Base-by-base conservation (phyloP, 495 filamentous ascomycete genomes). In the Recurvomyces mirabilis region DNA sequence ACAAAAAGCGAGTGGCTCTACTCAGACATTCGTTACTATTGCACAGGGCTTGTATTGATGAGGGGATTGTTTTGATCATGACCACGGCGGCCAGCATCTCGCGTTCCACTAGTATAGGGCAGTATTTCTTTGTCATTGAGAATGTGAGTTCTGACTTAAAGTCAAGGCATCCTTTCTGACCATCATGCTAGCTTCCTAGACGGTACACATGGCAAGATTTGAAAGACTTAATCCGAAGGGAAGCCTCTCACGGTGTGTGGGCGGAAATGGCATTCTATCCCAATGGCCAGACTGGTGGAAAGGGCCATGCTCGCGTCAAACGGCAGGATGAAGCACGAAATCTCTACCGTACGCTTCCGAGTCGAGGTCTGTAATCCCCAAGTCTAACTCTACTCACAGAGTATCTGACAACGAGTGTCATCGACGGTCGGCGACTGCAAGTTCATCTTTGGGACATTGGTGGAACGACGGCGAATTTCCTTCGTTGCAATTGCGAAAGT, bases 61-160 rank as follows among this genome's bases (percentile, higher is more conserved):
- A n/a, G n/a, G n/a, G n/a, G n/a, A n/a, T n/a, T n/a, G n/a, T n/a
- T n/a, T n/a, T n/a, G n/a, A n/a, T n/a, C 26, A 29, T 29, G 26
- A 29, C 7, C 26, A n/a, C 26, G 7, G 26, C n/a, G 26, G 2
- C 39, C 4, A 21, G n/a, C 15, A 26, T 11, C 24, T 22, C 29
- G 5, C 41, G 31, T 5, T 24, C 4, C 29, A 37, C 14, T 28
- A 46, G 22, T 26, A n/a, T 20, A 2, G 43, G 43, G 26, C 3
- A 25, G 9, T 46, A 55, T 33, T 55, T 60, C 13, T 35, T 57
- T 38, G 53, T 49, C 36, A 51, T 51, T 21, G 55, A 52, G 13
- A 31, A 31, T 15, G 43, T 46, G 20, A 19, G 43, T 29, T 7
- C 11, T 25, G n/a, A 9, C 21, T 19, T 28, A 2, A 38, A 9